Conservation (phyloP, 345 rosid genomes). For the Trapa incisa region DNA sequence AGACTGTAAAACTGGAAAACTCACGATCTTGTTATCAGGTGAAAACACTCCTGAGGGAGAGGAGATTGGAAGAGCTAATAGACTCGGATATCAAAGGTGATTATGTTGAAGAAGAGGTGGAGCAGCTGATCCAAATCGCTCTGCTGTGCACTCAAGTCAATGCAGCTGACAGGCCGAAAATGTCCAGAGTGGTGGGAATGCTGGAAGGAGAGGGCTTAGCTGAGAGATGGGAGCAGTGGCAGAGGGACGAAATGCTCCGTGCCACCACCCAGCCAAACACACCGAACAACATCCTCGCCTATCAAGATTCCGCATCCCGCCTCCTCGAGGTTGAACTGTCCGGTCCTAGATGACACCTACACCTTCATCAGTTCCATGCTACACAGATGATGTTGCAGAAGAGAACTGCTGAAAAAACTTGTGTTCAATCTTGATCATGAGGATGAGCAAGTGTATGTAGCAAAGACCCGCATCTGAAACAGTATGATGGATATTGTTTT, state of each 20-base stretch:
- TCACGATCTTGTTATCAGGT: not conserved
- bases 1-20: not conserved
- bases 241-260: not conserved
- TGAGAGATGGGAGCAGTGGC: conserved; percentile 7
- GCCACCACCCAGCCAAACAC: not conserved
- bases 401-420: no score
- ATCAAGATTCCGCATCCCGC: not conserved
- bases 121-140: conserved; percentile 2
- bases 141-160: not conserved
- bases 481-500: no score
- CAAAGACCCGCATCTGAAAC: no score
- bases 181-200: not conserved
- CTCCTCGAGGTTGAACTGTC: not conserved
- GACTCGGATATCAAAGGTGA: not conserved
- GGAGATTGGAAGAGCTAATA: not conserved
- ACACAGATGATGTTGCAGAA: no score
- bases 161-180: not conserved
- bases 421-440: no score
- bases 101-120: not conserved
- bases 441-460: no score
- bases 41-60: not conserved
- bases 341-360: not conserved
- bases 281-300: not conserved
- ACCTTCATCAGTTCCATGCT: no score
- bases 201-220: conserved; percentile 6